Evolutionary conservation across 2,329 filamentous ascomycete genomes (phyloP).

Genomic region (Zasmidium angulare): DNA sequence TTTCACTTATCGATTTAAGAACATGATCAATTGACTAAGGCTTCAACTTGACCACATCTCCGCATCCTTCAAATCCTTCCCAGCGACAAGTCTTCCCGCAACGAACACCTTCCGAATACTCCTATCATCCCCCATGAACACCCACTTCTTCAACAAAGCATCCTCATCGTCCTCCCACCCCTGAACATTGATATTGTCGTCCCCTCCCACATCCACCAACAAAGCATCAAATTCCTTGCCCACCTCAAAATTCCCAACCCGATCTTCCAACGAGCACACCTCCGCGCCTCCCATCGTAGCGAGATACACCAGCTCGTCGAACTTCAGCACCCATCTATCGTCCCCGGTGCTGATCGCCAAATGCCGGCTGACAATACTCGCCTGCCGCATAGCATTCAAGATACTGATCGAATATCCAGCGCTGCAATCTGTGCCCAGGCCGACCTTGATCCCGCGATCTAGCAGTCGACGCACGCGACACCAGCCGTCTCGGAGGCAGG

Average conservation of each 20-base stretch:
- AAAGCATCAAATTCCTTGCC: slow-evolving; percentile 64
- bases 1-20: background rate
- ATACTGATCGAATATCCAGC: slow-evolving; percentile 63
- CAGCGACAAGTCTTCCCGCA: slow-evolving; percentile 14
- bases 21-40: too few relatives aligned
- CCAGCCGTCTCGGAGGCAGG: slow-evolving; percentile 62
- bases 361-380: slow-evolving; percentile 52
- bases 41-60: background rate
- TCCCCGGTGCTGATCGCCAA: slow-evolving; percentile 35
- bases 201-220: slow-evolving; percentile 15
- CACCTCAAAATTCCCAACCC: slow-evolving; percentile 57
- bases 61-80: slow-evolving; percentile 5
- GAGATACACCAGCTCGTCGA: slow-evolving; percentile 51
- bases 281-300: slow-evolving; percentile 62
- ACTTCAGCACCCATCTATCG: slow-evolving; percentile 35
- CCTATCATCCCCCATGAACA: slow-evolving; percentile 17
- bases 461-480: slow-evolving; percentile 59
- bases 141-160: slow-evolving; percentile 19
- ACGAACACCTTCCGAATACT: slow-evolving; percentile 17
- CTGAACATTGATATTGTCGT: slow-evolving; percentile 10
- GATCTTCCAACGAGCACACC: slow-evolving; percentile 56
- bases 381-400: slow-evolving; percentile 58
- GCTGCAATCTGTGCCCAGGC: slow-evolving; percentile 64
- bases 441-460: slow-evolving; percentile 60
- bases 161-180: slow-evolving; percentile 13